Evolutionary conservation across 768 basidiomycete species (phyloP).

Genomic region (Podaxis carcinomalis): DNA sequence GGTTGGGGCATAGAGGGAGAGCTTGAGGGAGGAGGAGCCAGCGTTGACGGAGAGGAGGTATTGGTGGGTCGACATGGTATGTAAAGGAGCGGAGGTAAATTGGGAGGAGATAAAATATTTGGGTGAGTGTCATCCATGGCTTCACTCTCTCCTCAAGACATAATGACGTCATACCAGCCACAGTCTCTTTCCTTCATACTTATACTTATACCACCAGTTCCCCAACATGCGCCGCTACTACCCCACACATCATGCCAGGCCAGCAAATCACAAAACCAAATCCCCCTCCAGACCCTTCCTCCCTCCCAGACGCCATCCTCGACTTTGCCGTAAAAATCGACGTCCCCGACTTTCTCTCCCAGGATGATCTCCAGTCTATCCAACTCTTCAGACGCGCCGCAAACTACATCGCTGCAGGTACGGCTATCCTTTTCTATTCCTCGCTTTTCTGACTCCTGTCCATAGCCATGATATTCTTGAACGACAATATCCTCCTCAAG

Average conservation of each 20-base stretch:
- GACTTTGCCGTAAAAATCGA: constrained; percentile 45
- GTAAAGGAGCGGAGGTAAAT: neutral
- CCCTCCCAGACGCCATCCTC: constrained; percentile 54
- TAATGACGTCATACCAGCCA: neutral
- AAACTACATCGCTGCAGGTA: constrained; percentile 68
- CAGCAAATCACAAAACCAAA: constrained; percentile 57
- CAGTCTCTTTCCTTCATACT: neutral
- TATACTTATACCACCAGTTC: neutral
- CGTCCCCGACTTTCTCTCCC: constrained; percentile 40
- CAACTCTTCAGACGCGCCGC: constrained; percentile 56
- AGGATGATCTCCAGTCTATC: constrained; percentile 47
- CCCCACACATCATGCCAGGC: constrained; percentile 44
- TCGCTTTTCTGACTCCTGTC: neutral
- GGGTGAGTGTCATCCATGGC: too few species aligned
- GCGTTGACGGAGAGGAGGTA: constrained; percentile 72
- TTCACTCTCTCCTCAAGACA: too few species aligned
- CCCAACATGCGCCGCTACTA: neutral
- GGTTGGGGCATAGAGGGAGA: constrained; percentile 53
- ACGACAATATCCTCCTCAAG: constrained; percentile 65
- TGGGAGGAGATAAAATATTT: neutral
- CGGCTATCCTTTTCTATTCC: constrained; percentile 16
- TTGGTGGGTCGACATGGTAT: constrained; percentile 10
- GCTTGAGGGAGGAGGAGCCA: constrained; percentile 84
- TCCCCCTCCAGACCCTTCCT: constrained; percentile 67
- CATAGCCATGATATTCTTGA: constrained; percentile 82